These are phyloP conservation scores for Boletus subluridellus DNA, from an alignment of 1,284 basidiomycete genomes.

Conservation along the genomic window DNA sequence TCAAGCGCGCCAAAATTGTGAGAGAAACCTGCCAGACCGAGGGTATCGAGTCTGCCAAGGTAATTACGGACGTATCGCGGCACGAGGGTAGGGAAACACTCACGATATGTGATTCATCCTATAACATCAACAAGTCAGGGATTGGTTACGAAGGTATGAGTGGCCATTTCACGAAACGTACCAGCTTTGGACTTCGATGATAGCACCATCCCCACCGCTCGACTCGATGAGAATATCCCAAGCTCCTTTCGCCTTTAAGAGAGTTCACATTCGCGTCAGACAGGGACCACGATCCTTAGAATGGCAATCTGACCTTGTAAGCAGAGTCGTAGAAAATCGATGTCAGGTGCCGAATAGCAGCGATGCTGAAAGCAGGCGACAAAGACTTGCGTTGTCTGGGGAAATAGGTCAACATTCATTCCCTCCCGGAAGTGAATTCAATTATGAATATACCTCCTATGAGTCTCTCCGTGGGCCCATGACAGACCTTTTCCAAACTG, in stretches of 20 bases:
- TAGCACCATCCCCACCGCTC: slow-evolving; percentile 14
- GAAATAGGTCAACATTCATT: background rate
- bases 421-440: background rate
- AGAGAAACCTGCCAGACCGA: no score
- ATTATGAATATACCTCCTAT: no score
- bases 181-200: slow-evolving; percentile 42
- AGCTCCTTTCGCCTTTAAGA: no score
- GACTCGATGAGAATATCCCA: no score
- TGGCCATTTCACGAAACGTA: background rate
- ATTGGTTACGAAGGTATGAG: background rate
- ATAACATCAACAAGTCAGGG: background rate
- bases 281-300: background rate
- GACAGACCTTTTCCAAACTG: slow-evolving; percentile 3
- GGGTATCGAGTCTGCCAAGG: no score
- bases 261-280: background rate
- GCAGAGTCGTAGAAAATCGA: no score
- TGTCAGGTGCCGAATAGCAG: no score
- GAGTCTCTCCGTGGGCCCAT: background rate
- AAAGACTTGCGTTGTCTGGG: slow-evolving; percentile 45
- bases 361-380: no score
- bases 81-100: slow-evolving; percentile 2
- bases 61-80: slow-evolving; percentile 10
- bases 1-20: no score
- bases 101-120: slow-evolving; percentile 52
- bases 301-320: slow-evolving; percentile 43